Evolutionary conservation across 2,329 filamentous ascomycete genomes (phyloP).

Genomic region (Lecanoromycetidae sp.): DNA sequence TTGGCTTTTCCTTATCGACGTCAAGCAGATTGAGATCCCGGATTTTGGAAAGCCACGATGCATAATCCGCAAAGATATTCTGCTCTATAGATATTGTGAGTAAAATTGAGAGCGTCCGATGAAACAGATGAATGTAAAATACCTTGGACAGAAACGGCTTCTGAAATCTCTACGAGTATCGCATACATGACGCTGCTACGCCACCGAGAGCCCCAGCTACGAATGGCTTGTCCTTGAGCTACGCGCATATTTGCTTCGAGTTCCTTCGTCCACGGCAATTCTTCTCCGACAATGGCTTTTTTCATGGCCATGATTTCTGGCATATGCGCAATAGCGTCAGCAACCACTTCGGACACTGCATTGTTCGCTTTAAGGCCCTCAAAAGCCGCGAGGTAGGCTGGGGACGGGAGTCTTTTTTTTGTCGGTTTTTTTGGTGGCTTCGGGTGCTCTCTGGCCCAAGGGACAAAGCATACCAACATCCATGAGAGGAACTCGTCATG

Average conservation of each 20-base stretch:
- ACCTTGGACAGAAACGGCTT: not conserved
- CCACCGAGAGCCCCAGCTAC: conserved; percentile 63
- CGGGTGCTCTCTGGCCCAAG: conserved; percentile 50
- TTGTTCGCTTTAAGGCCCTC: conserved; percentile 74
- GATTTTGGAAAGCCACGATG: conserved; percentile 42
- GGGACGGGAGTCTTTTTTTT: conserved; percentile 43
- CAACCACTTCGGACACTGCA: conserved; percentile 57
- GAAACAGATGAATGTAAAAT: not conserved
- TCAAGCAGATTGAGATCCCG: conserved; percentile 36
- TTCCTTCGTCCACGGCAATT: conserved; percentile 11
- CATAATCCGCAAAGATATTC: conserved; percentile 37
- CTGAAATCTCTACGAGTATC: conserved; percentile 14
- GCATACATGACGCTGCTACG: conserved; percentile 25
- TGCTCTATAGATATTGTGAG: conserved; percentile 1
- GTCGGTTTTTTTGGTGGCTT: conserved; percentile 27
- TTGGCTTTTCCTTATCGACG: conserved; percentile 46
- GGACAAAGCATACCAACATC: conserved; percentile 61
- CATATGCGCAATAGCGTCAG: conserved; percentile 51
- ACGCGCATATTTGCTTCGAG: conserved; percentile 22
- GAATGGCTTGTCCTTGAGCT: conserved; percentile 60
- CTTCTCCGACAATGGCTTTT: conserved; percentile 20
- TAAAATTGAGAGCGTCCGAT: not conserved
- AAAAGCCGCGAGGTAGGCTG: conserved; percentile 52
- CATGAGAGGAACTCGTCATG: conserved; percentile 63
- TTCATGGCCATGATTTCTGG: conserved; percentile 53